Evolutionary conservation across 805 yeast species (phyloP), one percentile per base, ranked within the genome.

Genomic region (Candida jianshihensis): DNA sequence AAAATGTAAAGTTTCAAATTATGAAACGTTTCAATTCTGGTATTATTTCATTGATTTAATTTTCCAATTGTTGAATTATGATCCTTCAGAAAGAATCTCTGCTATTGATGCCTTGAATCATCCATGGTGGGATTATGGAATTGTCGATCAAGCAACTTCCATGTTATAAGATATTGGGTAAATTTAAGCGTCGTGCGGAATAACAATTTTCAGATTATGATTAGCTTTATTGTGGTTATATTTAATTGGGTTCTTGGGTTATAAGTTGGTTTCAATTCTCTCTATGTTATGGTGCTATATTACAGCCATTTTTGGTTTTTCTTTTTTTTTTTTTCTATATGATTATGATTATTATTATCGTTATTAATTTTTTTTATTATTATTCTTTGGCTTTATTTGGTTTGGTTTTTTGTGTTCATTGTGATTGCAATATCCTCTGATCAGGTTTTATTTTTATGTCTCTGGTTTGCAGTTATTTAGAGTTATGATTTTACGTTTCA

Each of bases 11-110:
- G 57, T 60, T 38, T 42, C 60, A 48, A 66, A 78, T 60, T 56
- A 66, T 57, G 82, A 81, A 30, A 75, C 78, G 38, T 81, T 81
- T 54, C 69, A 75, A 31, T 87, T 87, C 58, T 89, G 97, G 96
- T 82, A 74, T 66, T 73, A 72, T 59, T 88, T 88, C 56, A 61
- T 70, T 35, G 95, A 86, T 56, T 64, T 86, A 47, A 63, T 84
- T 43, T 72, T 70, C 41, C 71, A 70, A 46, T 67, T 85, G 51
- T 73, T 86, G 42, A 77, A 71, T 20, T 80, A 79, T 48, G 86
- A 85, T 51, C 94, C 95, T 1, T 54, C 67, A 3, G 68, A 78
- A 50, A 66, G 95, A 46, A 75, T 83, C 36, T 74, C 85, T 2
- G 95, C 90, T 5, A 72, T 70, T 40, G 81, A 81, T 43, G 92